Evolutionary conservation across 805 yeast species (phyloP).

Genomic region (Nakazawaea anatomiae): DNA sequence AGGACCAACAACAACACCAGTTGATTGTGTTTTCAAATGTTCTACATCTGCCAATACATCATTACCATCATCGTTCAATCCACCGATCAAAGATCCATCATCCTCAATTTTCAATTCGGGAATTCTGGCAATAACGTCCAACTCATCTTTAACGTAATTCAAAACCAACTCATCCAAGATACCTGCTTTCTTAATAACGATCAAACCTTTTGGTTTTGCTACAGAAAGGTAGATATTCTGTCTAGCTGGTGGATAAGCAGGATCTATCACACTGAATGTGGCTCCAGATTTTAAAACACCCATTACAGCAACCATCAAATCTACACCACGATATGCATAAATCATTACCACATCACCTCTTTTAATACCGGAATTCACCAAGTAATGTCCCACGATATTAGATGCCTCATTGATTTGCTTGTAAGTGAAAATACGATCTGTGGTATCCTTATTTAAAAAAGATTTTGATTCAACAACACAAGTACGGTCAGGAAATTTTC

Average conservation of each 20-base stretch:
- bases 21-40: slow-evolving; percentile 45
- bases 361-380: slow-evolving; percentile 72
- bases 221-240: slow-evolving; percentile 91
- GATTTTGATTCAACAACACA: slow-evolving; percentile 92
- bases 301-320: slow-evolving; percentile 92
- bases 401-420: slow-evolving; percentile 89
- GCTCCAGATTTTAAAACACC: slow-evolving; percentile 99
- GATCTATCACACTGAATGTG: slow-evolving; percentile 96
- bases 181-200: slow-evolving; percentile 91
- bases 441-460: slow-evolving; percentile 44
- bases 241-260: slow-evolving; percentile 98
- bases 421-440: slow-evolving; percentile 74
- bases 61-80: slow-evolving; percentile 27
- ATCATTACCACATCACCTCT: slow-evolving; percentile 97
- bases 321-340: slow-evolving; percentile 96
- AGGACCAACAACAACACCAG: slow-evolving; percentile 94
- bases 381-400: slow-evolving; percentile 85
- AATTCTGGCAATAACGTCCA: slow-evolving; percentile 65
- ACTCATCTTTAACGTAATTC: slow-evolving; percentile 67
- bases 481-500: slow-evolving; percentile 73
- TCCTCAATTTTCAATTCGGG: slow-evolving; percentile 74
- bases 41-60: slow-evolving; percentile 49
- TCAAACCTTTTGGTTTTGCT: slow-evolving; percentile 87
- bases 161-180: slow-evolving; percentile 68
- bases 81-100: slow-evolving; percentile 69